Percentiles rank a stretch among this genome's conserved stretches.
These are phyloP conservation scores for Botrytis elliptica DNA, from an alignment of 2,329 filamentous ascomycete genomes.

Conservation along the genomic window DNA sequence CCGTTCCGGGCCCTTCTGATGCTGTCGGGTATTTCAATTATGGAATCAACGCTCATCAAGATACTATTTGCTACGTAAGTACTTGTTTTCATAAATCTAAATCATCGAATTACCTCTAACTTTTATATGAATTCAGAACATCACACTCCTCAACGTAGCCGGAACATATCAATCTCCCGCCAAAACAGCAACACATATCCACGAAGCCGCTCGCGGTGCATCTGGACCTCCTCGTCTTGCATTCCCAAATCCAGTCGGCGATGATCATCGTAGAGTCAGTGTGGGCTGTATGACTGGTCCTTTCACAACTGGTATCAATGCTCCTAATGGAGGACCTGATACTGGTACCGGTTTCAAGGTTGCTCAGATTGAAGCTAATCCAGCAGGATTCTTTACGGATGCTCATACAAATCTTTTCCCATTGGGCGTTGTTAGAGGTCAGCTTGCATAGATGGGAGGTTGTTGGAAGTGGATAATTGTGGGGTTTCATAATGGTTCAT, in stretches of 20 bases:
- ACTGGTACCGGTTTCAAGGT: slow-evolving; percentile 48
- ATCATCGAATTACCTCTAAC: neutral
- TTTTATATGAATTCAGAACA: slow-evolving; percentile 40
- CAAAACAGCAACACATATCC: slow-evolving; percentile 50
- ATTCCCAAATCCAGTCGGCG: slow-evolving; percentile 46
- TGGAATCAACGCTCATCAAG: slow-evolving; percentile 45
- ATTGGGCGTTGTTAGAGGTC: slow-evolving; percentile 49
- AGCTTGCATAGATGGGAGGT: slow-evolving; percentile 37
- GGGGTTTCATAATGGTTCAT: too few species aligned
- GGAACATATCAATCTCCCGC: slow-evolving; percentile 48
- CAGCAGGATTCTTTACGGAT: slow-evolving; percentile 50
- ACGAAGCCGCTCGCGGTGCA: slow-evolving; percentile 45
- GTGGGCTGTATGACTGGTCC: slow-evolving; percentile 41
- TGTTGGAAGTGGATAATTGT: neutral
- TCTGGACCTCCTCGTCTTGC: slow-evolving; percentile 48
- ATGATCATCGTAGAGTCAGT: slow-evolving; percentile 37
- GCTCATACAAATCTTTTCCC: slow-evolving; percentile 45
- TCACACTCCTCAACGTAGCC: slow-evolving; percentile 47
- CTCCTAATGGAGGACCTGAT: slow-evolving; percentile 45
- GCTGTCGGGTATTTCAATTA: slow-evolving; percentile 49
- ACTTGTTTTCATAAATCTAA: neutral
- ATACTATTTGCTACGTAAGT: slow-evolving; percentile 38
- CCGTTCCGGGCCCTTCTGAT: slow-evolving; percentile 41
- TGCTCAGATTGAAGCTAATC: slow-evolving; percentile 48
- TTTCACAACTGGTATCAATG: slow-evolving; percentile 45